Conservation (phyloP, 768 basidiomycete genomes). For the Leccinum truebloodii region DNA sequence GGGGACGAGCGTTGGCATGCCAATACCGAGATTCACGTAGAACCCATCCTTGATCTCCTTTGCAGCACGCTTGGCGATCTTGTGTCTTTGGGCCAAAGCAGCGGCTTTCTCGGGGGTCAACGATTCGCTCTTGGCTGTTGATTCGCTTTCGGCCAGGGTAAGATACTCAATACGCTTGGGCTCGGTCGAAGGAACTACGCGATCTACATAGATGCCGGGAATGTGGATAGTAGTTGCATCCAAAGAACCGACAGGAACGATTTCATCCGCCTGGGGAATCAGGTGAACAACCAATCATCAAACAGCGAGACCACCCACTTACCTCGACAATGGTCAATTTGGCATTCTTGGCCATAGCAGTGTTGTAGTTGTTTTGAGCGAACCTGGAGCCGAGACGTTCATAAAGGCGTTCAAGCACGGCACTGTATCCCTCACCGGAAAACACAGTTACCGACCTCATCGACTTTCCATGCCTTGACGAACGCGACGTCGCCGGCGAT, state of each 20-base stretch:
- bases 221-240: slow-evolving; percentile 82
- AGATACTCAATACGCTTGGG: slow-evolving; percentile 78
- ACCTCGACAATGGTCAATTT: no score
- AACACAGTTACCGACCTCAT: slow-evolving; percentile 87
- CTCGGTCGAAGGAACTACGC: slow-evolving; percentile 76
- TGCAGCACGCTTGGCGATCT: slow-evolving; percentile 84
- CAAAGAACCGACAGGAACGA: slow-evolving; percentile 55
- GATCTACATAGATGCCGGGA: slow-evolving; percentile 86
- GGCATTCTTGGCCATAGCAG: no score
- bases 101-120: slow-evolving; percentile 51
- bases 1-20: slow-evolving; percentile 88
- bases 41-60: slow-evolving; percentile 87
- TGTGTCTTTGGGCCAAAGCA: slow-evolving; percentile 58
- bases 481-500: slow-evolving; percentile 83
- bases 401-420: background rate
- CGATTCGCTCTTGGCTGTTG: slow-evolving; percentile 27
- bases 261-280: no score
- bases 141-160: slow-evolving; percentile 60
- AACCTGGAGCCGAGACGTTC: slow-evolving; percentile 48
- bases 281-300: no score
- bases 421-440: slow-evolving; percentile 60
- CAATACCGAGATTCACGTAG: slow-evolving; percentile 88
- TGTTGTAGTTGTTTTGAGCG: slow-evolving; percentile 58
- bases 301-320: no score
- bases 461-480: slow-evolving; percentile 88